phyloP scores from a whole-genome alignment of 2,329 filamentous ascomycete species.

The Ophiosphaerella narmari region DNA sequence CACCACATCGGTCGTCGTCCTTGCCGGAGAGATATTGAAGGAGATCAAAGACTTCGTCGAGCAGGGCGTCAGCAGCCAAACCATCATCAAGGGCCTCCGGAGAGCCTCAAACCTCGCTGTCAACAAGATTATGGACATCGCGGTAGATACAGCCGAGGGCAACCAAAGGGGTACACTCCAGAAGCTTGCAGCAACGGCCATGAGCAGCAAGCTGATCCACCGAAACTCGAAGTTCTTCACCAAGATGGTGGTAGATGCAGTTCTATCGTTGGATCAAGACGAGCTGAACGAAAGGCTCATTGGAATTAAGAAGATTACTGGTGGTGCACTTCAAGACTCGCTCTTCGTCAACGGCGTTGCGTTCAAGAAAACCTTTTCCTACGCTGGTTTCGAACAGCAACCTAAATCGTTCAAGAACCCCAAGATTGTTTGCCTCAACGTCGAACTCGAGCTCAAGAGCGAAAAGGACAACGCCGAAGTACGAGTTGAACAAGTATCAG shows the following conservation, averaged over 20 bases:
- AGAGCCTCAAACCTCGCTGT: slow-evolving; percentile 88
- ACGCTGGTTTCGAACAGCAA: slow-evolving; percentile 98
- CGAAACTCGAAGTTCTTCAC: slow-evolving; percentile 96
- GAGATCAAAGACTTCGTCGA: slow-evolving; percentile 96
- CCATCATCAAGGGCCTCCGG: slow-evolving; percentile 94
- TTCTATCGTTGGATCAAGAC: slow-evolving; percentile 92
- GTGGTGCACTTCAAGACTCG: slow-evolving; percentile 93
- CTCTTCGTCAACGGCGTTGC: slow-evolving; percentile 97
- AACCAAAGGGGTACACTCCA: slow-evolving; percentile 85
- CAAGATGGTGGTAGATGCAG: slow-evolving; percentile 96
- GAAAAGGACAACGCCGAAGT: slow-evolving; percentile 99
- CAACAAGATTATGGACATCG: slow-evolving; percentile 99
- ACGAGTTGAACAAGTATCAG: slow-evolving; percentile 94
- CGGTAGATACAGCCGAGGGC: slow-evolving; percentile 79
- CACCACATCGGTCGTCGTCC: slow-evolving; percentile 94
- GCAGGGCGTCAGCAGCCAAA: slow-evolving; percentile 94
- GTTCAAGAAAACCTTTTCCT: slow-evolving; percentile 99
- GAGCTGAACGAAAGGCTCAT: slow-evolving; percentile 98
- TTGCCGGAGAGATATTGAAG: slow-evolving; percentile 97
- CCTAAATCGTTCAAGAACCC: slow-evolving; percentile 93
- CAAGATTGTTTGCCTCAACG: slow-evolving; percentile 96
- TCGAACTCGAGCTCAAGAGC: slow-evolving; percentile 96
- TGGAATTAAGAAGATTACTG: slow-evolving; percentile 96
- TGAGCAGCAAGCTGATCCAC: slow-evolving; percentile 99
- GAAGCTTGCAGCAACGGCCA: slow-evolving; percentile 92